Evolutionary conservation across 345 rosid genomes (phyloP).

Genomic region (Psidium guajava): DNA sequence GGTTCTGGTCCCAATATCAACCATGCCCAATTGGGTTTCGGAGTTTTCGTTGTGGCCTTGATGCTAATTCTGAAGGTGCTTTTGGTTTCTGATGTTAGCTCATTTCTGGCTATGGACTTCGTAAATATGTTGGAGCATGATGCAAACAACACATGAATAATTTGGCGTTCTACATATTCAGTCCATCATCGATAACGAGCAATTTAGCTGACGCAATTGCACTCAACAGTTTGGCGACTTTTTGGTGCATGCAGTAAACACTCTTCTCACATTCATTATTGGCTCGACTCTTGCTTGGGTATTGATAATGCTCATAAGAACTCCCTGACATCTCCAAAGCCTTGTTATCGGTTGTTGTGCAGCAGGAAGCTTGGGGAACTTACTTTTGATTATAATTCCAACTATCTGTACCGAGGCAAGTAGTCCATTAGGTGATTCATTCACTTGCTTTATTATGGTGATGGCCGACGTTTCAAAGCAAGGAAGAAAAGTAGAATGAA

Average conservation of each 20-base stretch:
- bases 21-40: constrained; percentile 98
- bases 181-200: constrained; percentile 16
- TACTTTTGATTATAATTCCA: constrained; percentile 10
- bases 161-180: constrained; percentile 18
- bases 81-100: constrained; percentile 14
- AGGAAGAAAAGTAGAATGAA: too few species aligned
- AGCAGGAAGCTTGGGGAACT: constrained; percentile 18
- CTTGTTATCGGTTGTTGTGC: constrained; percentile 16
- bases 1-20: constrained; percentile 97
- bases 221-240: constrained; percentile 2
- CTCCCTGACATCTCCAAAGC: constrained; percentile 12
- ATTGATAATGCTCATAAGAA: constrained; percentile 6
- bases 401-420: constrained; percentile 6
- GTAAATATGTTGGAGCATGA: constrained; percentile 7
- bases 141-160: constrained; percentile 11
- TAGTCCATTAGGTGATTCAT: constrained; percentile 14
- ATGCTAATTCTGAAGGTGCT: constrained; percentile 25
- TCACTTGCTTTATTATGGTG: constrained; percentile 5
- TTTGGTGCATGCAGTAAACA: constrained; percentile 20
- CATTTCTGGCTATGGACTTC: constrained; percentile 15
- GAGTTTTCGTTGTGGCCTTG: constrained; percentile 44
- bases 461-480: too few species aligned
- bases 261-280: constrained; percentile 7
- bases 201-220: constrained; percentile 15
- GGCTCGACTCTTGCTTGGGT: constrained; percentile 16